Percentiles rank a stretch among this genome's conserved stretches.
phyloP scores from a whole-genome alignment of 768 basidiomycete genomes.

The Boletus reticuloceps region DNA sequence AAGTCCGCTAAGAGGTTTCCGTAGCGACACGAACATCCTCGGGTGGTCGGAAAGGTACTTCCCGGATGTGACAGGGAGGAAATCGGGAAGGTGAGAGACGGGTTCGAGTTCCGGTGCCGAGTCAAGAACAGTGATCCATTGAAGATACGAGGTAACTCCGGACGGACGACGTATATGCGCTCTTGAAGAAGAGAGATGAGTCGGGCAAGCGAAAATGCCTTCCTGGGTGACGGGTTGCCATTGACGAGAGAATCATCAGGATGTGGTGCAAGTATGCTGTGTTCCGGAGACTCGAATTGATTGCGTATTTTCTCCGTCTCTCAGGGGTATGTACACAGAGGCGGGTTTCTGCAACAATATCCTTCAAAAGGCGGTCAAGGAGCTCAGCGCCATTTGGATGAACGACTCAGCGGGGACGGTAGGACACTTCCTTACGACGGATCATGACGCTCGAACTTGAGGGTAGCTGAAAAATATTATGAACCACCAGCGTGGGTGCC shows the following conservation, averaged over 20 bases:
- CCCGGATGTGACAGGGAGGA: slow-evolving; percentile 54
- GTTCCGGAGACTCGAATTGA: slow-evolving; percentile 39
- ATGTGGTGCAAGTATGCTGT: slow-evolving; percentile 63
- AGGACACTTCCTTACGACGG: too few relatives aligned
- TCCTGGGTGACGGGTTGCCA: slow-evolving; percentile 43
- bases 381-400: slow-evolving; percentile 85
- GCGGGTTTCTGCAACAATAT: slow-evolving; percentile 95
- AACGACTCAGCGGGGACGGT: too few relatives aligned
- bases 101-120: slow-evolving; percentile 96
- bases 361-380: slow-evolving; percentile 94
- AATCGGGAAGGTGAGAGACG: slow-evolving; percentile 91
- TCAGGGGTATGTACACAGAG: slow-evolving; percentile 85
- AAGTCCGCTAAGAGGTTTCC: slow-evolving; percentile 88
- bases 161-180: slow-evolving; percentile 91
- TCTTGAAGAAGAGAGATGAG: slow-evolving; percentile 94
- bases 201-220: slow-evolving; percentile 89
- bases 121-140: slow-evolving; percentile 87
- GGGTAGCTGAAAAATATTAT: too few relatives aligned
- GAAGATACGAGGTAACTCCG: slow-evolving; percentile 94
- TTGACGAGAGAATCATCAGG: slow-evolving; percentile 43
- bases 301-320: slow-evolving; percentile 68
- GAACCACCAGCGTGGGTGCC: too few relatives aligned
- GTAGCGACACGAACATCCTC: slow-evolving; percentile 91
- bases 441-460: too few relatives aligned
- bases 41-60: slow-evolving; percentile 90